phyloP scores from a whole-genome alignment of 2,329 filamentous ascomycete genomes.

The Dactylellina drechsleri region DNA sequence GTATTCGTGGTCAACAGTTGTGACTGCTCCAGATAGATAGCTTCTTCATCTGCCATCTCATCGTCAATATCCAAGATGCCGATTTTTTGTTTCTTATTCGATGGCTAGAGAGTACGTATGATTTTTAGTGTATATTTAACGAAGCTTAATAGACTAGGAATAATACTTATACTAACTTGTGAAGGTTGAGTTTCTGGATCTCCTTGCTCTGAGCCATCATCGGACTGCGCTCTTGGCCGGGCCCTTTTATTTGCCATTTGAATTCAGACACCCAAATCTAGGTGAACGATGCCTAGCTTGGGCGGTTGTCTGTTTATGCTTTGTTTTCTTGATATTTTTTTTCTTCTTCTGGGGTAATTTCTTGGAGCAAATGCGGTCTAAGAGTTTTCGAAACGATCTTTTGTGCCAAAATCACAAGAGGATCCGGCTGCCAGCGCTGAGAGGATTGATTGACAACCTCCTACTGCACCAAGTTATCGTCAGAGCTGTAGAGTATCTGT shows the following conservation, averaged over 20 bases:
- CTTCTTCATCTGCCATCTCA: conserved; percentile 34
- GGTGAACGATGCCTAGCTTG: not conserved
- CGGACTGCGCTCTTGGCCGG: conserved; percentile 9
- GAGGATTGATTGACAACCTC: too few relatives aligned
- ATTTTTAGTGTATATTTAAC: not conserved
- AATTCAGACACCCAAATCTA: not conserved
- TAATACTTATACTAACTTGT: conserved; percentile 22
- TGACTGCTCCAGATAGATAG: conserved; percentile 41
- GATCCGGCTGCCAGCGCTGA: too few relatives aligned
- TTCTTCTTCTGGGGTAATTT: not conserved
- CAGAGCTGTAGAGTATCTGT: too few relatives aligned
- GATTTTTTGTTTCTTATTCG: conserved; percentile 33
- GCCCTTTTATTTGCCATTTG: conserved; percentile 36
- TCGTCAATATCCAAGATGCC: not conserved
- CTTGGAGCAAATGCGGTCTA: too few relatives aligned
- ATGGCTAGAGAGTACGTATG: not conserved
- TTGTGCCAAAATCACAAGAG: too few relatives aligned
- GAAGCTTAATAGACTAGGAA: not conserved
- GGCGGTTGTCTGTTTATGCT: too few relatives aligned
- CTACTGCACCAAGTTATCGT: too few relatives aligned
- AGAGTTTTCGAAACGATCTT: too few relatives aligned
- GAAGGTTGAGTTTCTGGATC: not conserved
- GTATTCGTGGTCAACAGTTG: conserved; percentile 21
- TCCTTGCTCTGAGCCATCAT: not conserved
- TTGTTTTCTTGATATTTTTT: not conserved